Percentiles rank a stretch among this genome's conserved stretches.
Conservation (phyloP, 129 eudicot genomes). For the Tagetes patula region DNA sequence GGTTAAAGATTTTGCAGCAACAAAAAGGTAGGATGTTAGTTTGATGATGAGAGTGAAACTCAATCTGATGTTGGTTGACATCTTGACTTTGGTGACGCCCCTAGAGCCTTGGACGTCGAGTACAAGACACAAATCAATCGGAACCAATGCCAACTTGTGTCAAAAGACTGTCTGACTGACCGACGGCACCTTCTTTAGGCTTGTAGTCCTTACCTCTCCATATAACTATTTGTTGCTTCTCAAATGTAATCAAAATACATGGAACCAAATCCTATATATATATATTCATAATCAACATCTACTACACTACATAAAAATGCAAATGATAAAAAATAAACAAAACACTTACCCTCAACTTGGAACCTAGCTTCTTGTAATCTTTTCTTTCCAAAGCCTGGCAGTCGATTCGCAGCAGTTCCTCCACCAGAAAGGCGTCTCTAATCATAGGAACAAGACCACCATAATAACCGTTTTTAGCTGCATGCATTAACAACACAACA, state of each 20-base stretch:
- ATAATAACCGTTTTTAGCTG: conserved; percentile 91
- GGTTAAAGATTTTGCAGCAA: conserved; percentile 23
- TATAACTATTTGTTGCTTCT: conserved; percentile 85
- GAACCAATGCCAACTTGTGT: conserved; percentile 30
- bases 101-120: too few species aligned
- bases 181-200: conserved; percentile 58
- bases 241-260: conserved; percentile 81
- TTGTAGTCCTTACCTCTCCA: conserved; percentile 73
- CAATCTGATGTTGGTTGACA: conserved; percentile 7
- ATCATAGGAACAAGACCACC: conserved; percentile 95
- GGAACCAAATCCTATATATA: conserved; percentile 79
- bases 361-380: conserved; percentile 81
- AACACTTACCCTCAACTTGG: conserved; percentile 68
- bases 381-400: conserved; percentile 76
- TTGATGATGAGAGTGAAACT: conserved; percentile 45
- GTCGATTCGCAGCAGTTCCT: conserved; percentile 81
- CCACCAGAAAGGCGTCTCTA: conserved; percentile 82
- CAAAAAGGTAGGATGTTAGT: conserved; percentile 4
- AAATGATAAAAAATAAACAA: background rate
- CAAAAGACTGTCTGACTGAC: conserved; percentile 49
- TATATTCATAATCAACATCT: conserved; percentile 1
- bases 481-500: conserved; percentile 16
- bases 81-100: conserved; percentile 22
- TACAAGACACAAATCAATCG: background rate
- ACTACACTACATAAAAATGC: background rate